phyloP scores from a whole-genome alignment of 805 yeast species.

The Yarrowia porcina region DNA sequence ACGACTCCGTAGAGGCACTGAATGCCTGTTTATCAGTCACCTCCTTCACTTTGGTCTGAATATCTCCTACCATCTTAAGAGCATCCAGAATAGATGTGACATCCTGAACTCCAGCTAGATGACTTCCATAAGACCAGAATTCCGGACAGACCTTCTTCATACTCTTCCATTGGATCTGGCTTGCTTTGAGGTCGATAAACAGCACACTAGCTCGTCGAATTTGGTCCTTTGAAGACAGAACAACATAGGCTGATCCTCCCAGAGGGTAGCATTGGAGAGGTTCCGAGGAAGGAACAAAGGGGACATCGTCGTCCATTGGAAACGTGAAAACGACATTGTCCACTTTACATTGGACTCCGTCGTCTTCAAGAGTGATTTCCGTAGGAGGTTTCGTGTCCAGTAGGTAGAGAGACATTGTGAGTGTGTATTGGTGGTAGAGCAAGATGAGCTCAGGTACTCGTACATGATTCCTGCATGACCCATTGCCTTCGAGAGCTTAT shows the following conservation, averaged over 20 bases:
- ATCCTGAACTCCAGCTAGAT: not conserved
- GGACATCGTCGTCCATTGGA: not conserved
- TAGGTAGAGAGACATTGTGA: not conserved
- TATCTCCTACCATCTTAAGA: not conserved
- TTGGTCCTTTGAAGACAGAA: conserved; percentile 6
- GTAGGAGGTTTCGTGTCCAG: conserved; percentile 1
- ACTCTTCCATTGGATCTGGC: conserved; percentile 6
- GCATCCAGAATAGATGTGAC: conserved; percentile 8
- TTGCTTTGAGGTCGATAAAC: not conserved
- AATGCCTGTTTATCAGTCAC: not conserved
- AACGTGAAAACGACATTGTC: conserved; percentile 12
- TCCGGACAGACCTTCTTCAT: conserved; percentile 18
- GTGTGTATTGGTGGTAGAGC: not conserved
- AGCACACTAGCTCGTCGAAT: conserved; percentile 10
- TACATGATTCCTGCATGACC: not conserved
- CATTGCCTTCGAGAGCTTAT: not conserved
- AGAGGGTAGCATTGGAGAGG: conserved; percentile 6
- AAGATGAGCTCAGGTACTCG: not conserved
- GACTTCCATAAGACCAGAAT: conserved; percentile 11
- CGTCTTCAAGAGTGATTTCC: not conserved
- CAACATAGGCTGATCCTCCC: not conserved
- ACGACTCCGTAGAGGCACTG: not conserved
- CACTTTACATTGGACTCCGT: not conserved
- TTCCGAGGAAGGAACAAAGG: conserved; percentile 10
- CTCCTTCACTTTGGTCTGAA: not conserved